phyloP scores from a whole-genome alignment of 192 early-diverging fungal species.

The Entomortierella lignicola region DNA sequence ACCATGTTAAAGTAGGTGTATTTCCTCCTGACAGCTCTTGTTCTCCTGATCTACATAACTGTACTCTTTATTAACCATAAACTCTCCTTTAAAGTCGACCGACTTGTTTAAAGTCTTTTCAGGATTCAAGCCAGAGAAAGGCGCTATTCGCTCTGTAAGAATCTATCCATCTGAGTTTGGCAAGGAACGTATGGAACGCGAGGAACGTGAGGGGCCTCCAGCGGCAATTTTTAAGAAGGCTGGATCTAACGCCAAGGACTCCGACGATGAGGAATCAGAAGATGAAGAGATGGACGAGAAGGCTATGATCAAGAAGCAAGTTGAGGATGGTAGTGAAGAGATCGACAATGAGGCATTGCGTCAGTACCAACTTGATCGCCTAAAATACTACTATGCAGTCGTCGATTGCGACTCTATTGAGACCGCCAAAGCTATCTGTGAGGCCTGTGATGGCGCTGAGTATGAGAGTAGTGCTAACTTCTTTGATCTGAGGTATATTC shows the following conservation, averaged over 20 bases:
- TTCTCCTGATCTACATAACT: background rate
- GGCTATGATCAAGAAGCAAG: slow-evolving; percentile 58
- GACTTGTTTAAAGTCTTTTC: slow-evolving; percentile 90
- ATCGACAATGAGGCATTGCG: slow-evolving; percentile 87
- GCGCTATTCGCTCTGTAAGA: slow-evolving; percentile 77
- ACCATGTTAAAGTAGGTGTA: slow-evolving; percentile 77
- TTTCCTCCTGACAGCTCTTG: background rate
- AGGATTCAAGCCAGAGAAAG: slow-evolving; percentile 82
- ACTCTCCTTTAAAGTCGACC: slow-evolving; percentile 57
- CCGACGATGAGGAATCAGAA: slow-evolving; percentile 26
- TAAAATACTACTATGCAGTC: slow-evolving; percentile 96
- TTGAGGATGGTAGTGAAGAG: slow-evolving; percentile 75
- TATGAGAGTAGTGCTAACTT: slow-evolving; percentile 92
- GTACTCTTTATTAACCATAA: background rate
- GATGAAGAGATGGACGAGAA: slow-evolving; percentile 61
- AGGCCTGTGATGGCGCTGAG: slow-evolving; percentile 91
- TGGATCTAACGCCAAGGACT: slow-evolving; percentile 23
- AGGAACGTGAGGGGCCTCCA: slow-evolving; percentile 82
- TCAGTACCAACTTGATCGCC: slow-evolving; percentile 90
- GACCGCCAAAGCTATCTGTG: slow-evolving; percentile 84
- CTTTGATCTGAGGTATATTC: slow-evolving; percentile 94
- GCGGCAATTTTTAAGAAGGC: slow-evolving; percentile 71
- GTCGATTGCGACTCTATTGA: slow-evolving; percentile 88
- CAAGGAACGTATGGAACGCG: slow-evolving; percentile 77
- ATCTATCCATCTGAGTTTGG: slow-evolving; percentile 94